phyloP scores from a whole-genome alignment of 768 basidiomycete species.

The Krasilnikovozyma curviuscula region DNA sequence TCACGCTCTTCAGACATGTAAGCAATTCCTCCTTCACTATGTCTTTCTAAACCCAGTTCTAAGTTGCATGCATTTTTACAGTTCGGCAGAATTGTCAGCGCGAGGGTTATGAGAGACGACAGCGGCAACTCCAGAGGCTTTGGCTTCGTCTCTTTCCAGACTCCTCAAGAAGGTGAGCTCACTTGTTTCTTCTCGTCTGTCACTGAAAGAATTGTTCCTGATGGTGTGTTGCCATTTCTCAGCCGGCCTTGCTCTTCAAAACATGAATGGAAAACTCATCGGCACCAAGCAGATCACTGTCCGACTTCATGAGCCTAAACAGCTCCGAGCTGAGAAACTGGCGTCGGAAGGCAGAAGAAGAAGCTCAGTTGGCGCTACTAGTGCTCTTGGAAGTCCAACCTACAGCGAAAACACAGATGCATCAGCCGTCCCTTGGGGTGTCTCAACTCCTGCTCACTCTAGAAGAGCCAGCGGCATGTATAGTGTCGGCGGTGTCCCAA shows the following conservation, averaged over 20 bases:
- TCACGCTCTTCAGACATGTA: conserved; percentile 47
- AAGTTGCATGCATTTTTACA: conserved; percentile 39
- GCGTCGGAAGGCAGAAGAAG: conserved; percentile 18
- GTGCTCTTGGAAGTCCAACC: neutral
- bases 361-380: neutral
- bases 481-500: neutral
- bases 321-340: conserved; percentile 71
- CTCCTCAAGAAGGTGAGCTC: conserved; percentile 53
- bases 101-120: conserved; percentile 81
- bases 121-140: conserved; percentile 63
- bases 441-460: conserved; percentile 33
- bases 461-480: neutral
- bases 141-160: conserved; percentile 75
- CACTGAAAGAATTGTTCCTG: neutral
- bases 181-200: neutral
- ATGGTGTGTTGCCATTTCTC: conserved; percentile 1
- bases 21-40: conserved; percentile 33
- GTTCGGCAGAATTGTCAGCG: conserved; percentile 59
- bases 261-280: conserved; percentile 55
- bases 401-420: conserved; percentile 19
- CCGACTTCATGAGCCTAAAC: conserved; percentile 75
- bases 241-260: conserved; percentile 56
- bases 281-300: conserved; percentile 66
- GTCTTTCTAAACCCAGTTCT: too few relatives aligned
- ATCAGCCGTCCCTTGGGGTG: conserved; percentile 52